Percentiles rank a stretch among this genome's conserved stretches.
Conservation (phyloP, 805 yeast genomes). For the Candida germanica region DNA sequence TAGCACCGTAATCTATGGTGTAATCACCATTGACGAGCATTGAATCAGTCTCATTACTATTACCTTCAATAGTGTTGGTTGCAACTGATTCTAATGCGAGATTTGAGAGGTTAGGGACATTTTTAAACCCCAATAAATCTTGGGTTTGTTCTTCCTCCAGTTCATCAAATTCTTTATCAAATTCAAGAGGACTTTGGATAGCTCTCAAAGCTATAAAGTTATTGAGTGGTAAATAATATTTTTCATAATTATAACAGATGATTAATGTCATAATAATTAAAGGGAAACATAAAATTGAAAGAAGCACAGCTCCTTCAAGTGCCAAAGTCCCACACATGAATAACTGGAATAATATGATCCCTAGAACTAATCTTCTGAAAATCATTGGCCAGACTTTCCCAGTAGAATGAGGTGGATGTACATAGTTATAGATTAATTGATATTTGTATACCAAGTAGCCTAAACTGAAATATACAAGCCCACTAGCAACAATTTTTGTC, state of each 20-base stretch:
- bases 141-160: background rate
- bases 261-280: slow-evolving; percentile 45
- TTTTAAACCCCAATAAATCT: background rate
- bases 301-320: slow-evolving; percentile 51
- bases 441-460: slow-evolving; percentile 62
- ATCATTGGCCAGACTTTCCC: slow-evolving; percentile 69
- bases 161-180: slow-evolving; percentile 42
- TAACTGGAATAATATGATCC: slow-evolving; percentile 54
- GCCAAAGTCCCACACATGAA: slow-evolving; percentile 65
- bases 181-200: slow-evolving; percentile 42
- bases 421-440: slow-evolving; percentile 58
- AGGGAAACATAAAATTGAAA: slow-evolving; percentile 49
- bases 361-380: slow-evolving; percentile 53
- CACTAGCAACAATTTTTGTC: slow-evolving; percentile 57
- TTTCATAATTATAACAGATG: slow-evolving; percentile 49
- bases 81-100: background rate
- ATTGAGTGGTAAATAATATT: slow-evolving; percentile 51
- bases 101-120: background rate
- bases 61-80: background rate
- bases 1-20: slow-evolving; percentile 11
- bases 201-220: slow-evolving; percentile 59
- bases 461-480: slow-evolving; percentile 51
- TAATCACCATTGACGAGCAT: slow-evolving; percentile 19
- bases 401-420: slow-evolving; percentile 63
- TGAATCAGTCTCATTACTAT: slow-evolving; percentile 11